These are phyloP conservation scores for Calophaca sinica DNA, from an alignment of 306 rosid genomes.

Conservation along the genomic window DNA sequence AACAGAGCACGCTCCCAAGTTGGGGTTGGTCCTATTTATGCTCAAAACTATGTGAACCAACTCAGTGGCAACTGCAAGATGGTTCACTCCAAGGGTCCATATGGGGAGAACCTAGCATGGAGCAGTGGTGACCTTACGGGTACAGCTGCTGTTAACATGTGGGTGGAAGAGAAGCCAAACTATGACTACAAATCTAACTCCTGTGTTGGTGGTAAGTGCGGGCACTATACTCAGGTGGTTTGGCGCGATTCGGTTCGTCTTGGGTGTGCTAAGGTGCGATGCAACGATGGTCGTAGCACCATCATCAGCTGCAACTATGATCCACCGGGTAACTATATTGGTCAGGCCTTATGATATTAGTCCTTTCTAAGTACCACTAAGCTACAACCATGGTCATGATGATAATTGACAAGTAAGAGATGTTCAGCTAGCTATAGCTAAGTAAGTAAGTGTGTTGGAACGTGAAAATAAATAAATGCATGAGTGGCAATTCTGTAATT, in stretches of 20 bases:
- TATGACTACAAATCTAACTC: conserved; percentile 56
- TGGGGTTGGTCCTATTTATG: conserved; percentile 39
- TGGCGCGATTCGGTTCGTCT: conserved; percentile 53
- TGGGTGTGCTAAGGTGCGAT: conserved; percentile 60
- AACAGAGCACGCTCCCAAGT: conserved; percentile 55
- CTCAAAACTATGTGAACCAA: conserved; percentile 32
- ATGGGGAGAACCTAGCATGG: conserved; percentile 62
- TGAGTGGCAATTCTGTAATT: neutral
- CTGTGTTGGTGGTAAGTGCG: conserved; percentile 48
- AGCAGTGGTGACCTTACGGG: conserved; percentile 39
- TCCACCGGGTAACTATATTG: conserved; percentile 57
- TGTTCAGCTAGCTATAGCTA: no score
- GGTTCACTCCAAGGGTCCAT: conserved; percentile 52
- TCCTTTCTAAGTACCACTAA: conserved; percentile 36
- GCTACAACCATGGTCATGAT: neutral
- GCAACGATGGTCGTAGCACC: conserved; percentile 56
- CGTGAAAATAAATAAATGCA: neutral
- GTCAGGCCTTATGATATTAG: conserved; percentile 54
- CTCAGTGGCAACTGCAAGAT: conserved; percentile 27
- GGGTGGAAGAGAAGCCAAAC: conserved; percentile 50
- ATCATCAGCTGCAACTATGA: conserved; percentile 67
- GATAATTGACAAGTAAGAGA: neutral
- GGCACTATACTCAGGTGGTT: conserved; percentile 65
- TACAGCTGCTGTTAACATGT: conserved; percentile 49
- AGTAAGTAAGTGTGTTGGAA: no score